Conservation (phyloP, 202 grass and related monocot genomes). For the Setaria italica region DNA sequence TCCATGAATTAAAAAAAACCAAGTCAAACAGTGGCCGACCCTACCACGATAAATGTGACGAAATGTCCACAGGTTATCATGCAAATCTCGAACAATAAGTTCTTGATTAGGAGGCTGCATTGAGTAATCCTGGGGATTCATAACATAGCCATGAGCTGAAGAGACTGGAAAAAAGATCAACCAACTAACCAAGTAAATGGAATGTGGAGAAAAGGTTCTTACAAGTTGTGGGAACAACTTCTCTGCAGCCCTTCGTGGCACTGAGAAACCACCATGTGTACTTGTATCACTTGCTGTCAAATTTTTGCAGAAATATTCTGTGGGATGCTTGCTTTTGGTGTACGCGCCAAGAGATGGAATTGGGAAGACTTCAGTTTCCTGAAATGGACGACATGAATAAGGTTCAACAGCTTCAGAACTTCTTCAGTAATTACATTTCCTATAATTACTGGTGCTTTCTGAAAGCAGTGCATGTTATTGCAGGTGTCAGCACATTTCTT, state of each 20-base stretch:
- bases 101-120: slow-evolving; percentile 98
- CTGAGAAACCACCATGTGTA: slow-evolving; percentile 96
- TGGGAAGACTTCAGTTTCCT: slow-evolving; percentile 92
- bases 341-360: slow-evolving; percentile 76
- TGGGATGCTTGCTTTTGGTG: slow-evolving; percentile 82
- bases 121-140: slow-evolving; percentile 74
- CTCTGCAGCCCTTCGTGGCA: slow-evolving; percentile 87
- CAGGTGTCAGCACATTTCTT: background rate
- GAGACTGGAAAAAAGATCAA: background rate
- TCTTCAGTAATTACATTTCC: background rate
- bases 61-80: slow-evolving; percentile 98
- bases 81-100: slow-evolving; percentile 91
- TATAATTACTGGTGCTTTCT: background rate
- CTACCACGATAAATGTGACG: slow-evolving; percentile 99
- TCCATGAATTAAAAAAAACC: background rate
- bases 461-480: background rate
- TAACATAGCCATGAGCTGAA: slow-evolving; percentile 41
- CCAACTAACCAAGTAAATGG: background rate
- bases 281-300: slow-evolving; percentile 94
- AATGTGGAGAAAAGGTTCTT: slow-evolving; percentile 19
- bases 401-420: background rate
- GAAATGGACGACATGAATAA: slow-evolving; percentile 27
- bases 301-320: slow-evolving; percentile 98
- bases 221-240: slow-evolving; percentile 97
- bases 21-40: slow-evolving; percentile 40